These are phyloP conservation scores for Chaetomiaceae sp. DNA, from an alignment of 2,329 filamentous ascomycete species.

Conservation along the genomic window DNA sequence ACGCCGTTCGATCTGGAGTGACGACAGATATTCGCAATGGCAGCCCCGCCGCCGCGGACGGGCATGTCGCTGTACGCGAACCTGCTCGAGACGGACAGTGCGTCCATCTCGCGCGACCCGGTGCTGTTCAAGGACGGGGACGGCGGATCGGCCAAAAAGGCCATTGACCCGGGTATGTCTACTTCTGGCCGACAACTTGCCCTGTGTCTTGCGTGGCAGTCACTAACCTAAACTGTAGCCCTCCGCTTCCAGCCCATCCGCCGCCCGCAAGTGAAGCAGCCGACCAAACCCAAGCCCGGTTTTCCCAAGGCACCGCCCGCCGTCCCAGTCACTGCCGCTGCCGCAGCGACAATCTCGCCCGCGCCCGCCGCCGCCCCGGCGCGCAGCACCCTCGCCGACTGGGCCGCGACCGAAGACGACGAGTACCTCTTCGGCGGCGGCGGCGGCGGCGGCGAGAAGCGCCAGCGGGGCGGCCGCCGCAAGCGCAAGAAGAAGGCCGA, in stretches of 20 bases:
- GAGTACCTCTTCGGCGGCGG: slow-evolving; percentile 63
- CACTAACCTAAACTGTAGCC: slow-evolving; percentile 43
- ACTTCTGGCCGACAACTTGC: neutral
- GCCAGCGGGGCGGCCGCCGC: slow-evolving; percentile 64
- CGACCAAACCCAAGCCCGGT: slow-evolving; percentile 55
- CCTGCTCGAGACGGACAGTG: slow-evolving; percentile 55
- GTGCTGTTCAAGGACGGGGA: slow-evolving; percentile 61
- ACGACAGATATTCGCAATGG: slow-evolving; percentile 4
- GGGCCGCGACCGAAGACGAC: slow-evolving; percentile 71
- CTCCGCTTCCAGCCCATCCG: slow-evolving; percentile 84
- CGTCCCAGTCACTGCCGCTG: slow-evolving; percentile 28
- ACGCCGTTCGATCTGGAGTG: neutral
- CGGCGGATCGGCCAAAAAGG: slow-evolving; percentile 53
- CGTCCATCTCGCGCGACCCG: slow-evolving; percentile 72
- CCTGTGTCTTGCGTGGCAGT: neutral
- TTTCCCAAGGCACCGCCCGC: slow-evolving; percentile 42
- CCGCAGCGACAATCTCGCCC: slow-evolving; percentile 27
- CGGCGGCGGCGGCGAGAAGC: slow-evolving; percentile 53
- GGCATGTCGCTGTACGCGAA: slow-evolving; percentile 78
- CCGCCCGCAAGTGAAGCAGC: slow-evolving; percentile 58
- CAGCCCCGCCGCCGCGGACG: slow-evolving; percentile 24
- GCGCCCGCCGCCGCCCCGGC: slow-evolving; percentile 39
- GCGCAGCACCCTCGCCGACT: slow-evolving; percentile 73
- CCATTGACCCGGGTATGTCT: slow-evolving; percentile 36
- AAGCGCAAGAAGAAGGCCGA: slow-evolving; percentile 42